A percentile compares a stretch with the other conserved stretches of the same genome.
These are phyloP conservation scores for Lasiodiplodia theobromae DNA, from an alignment of 2,329 filamentous ascomycete genomes.

Conservation along the genomic window DNA sequence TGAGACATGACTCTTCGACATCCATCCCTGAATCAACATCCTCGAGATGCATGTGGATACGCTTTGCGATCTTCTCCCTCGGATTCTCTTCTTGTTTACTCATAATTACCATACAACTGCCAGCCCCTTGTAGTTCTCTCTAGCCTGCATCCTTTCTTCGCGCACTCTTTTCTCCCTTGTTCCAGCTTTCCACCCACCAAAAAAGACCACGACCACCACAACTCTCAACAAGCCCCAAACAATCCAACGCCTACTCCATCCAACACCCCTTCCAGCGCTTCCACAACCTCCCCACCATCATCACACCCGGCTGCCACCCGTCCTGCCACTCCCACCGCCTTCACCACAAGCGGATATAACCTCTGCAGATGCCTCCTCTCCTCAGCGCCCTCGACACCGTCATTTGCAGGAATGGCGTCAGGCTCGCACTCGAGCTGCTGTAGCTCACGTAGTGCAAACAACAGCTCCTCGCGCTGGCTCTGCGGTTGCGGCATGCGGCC, in stretches of 20 bases:
- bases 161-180: too few species aligned
- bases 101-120: too few species aligned
- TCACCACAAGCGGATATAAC: slow-evolving; percentile 79
- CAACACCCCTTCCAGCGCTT: slow-evolving; percentile 48
- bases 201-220: not conserved
- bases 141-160: not conserved
- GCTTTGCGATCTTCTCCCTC: too few species aligned
- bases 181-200: too few species aligned
- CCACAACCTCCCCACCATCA: slow-evolving; percentile 67
- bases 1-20: too few species aligned
- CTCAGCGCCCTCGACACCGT: slow-evolving; percentile 42
- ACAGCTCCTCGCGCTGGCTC: slow-evolving; percentile 78
- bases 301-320: slow-evolving; percentile 58
- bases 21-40: too few species aligned
- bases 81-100: too few species aligned
- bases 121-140: too few species aligned
- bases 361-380: slow-evolving; percentile 76
- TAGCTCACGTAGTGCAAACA: slow-evolving; percentile 73
- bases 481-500: slow-evolving; percentile 89
- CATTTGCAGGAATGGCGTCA: slow-evolving; percentile 64
- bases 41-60: too few species aligned
- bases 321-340: slow-evolving; percentile 60
- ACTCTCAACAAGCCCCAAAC: slow-evolving; percentile 37
- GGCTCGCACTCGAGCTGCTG: slow-evolving; percentile 73
- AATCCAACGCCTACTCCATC: slow-evolving; percentile 50